A percentile compares a stretch with the other conserved stretches of the same genome.
Conservation (phyloP, 2,329 filamentous ascomycete genomes). For the Aureobasidium sp. region DNA sequence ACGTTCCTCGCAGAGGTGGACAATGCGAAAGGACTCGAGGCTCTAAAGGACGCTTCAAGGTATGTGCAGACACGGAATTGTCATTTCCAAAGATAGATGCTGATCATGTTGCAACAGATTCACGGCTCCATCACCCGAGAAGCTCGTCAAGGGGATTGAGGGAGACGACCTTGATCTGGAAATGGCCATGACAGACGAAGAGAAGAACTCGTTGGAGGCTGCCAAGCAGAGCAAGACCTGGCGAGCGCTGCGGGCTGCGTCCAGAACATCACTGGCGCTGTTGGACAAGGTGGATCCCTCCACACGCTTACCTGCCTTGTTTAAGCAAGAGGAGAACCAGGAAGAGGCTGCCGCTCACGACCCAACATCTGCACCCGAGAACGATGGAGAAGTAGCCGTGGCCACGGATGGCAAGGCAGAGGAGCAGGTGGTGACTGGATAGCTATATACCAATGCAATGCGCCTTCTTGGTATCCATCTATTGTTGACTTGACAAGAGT, state of each 20-base stretch:
- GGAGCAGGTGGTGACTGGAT: neutral
- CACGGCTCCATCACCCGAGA: constrained; percentile 58
- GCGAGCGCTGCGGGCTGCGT: constrained; percentile 75
- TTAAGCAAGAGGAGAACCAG: constrained; percentile 25
- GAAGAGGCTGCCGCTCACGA: constrained; percentile 13
- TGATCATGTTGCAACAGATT: constrained; percentile 40
- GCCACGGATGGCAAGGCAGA: constrained; percentile 12
- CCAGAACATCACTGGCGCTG: constrained; percentile 59
- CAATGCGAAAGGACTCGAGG: constrained; percentile 53
- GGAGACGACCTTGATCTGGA: constrained; percentile 79
- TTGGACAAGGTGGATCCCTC: constrained; percentile 87
- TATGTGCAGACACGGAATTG: constrained; percentile 23
- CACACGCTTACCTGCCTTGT: constrained; percentile 53
- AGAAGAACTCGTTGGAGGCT: constrained; percentile 51
- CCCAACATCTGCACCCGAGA: neutral
- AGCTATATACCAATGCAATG: constrained; percentile 4
- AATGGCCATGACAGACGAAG: constrained; percentile 59
- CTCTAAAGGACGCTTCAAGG: constrained; percentile 55
- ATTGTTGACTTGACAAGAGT: neutral
- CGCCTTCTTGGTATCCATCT: neutral
- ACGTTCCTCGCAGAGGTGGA: constrained; percentile 66
- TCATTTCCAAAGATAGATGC: constrained; percentile 17
- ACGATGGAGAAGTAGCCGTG: constrained; percentile 12
- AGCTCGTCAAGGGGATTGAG: constrained; percentile 64
- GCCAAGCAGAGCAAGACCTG: constrained; percentile 83